phyloP scores from a whole-genome alignment of 495 filamentous ascomycete genomes.

The Amorphotheca resinae region DNA sequence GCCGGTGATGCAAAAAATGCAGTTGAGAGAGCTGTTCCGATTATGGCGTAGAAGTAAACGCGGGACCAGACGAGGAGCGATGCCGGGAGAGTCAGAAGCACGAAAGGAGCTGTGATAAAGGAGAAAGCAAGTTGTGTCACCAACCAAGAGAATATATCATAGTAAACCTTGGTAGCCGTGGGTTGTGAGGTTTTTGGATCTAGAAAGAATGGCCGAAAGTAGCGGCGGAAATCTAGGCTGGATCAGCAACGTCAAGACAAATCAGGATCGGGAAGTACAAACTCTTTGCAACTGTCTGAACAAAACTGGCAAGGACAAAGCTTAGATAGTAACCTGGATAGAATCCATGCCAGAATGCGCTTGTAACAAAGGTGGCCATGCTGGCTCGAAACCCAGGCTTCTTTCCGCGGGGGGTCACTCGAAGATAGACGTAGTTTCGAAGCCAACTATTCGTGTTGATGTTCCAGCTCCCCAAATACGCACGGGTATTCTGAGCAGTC shows the following conservation, averaged over 20 bases:
- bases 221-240: constrained; percentile 64
- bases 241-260: constrained; percentile 6
- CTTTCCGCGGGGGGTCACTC: constrained; percentile 88
- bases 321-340: constrained; percentile 92
- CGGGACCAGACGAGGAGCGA: constrained; percentile 65
- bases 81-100: constrained; percentile 48
- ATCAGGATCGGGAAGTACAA: not conserved
- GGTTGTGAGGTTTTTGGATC: constrained; percentile 51
- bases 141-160: constrained; percentile 71
- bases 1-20: constrained; percentile 72
- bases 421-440: constrained; percentile 87
- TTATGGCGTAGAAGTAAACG: constrained; percentile 78
- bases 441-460: constrained; percentile 98
- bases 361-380: constrained; percentile 85
- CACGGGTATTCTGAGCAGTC: constrained; percentile 78
- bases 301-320: constrained; percentile 77
- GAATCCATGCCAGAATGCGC: constrained; percentile 96
- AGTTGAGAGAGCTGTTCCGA: constrained; percentile 50
- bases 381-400: constrained; percentile 95
- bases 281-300: constrained; percentile 94
- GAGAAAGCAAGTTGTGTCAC: constrained; percentile 73
- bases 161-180: constrained; percentile 64
- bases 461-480: constrained; percentile 87
- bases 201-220: constrained; percentile 88
- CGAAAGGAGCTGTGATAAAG: constrained; percentile 73